Evolutionary conservation across 2,329 filamentous ascomycete species (phyloP).

Genomic region (Microsporum canis): DNA sequence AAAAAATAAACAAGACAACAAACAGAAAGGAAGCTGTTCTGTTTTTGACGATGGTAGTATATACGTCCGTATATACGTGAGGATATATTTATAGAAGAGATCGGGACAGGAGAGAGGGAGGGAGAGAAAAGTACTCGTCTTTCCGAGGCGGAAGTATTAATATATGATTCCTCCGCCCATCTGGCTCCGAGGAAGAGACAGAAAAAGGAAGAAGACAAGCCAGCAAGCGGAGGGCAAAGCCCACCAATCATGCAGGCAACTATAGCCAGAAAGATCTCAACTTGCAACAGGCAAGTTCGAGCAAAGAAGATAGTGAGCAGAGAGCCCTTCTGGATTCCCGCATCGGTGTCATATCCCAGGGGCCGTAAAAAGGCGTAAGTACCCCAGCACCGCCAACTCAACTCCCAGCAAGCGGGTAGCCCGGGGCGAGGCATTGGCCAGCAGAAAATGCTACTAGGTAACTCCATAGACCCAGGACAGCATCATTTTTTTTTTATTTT

Average conservation of each 20-base stretch:
- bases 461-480: background rate
- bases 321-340: background rate
- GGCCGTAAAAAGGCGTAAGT: background rate
- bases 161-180: background rate
- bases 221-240: background rate
- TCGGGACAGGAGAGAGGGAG: background rate
- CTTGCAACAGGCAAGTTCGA: background rate
- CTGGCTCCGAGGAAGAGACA: background rate
- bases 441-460: background rate
- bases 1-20: conserved; percentile 2
- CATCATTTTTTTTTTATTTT: background rate
- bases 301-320: background rate
- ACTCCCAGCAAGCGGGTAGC: too few species aligned
- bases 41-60: background rate
- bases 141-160: background rate
- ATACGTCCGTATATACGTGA: background rate
- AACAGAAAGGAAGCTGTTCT: background rate
- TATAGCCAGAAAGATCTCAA: background rate
- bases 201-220: background rate
- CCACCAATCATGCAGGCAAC: background rate
- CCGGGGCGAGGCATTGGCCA: too few species aligned
- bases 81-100: conserved; percentile 2
- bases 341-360: background rate
- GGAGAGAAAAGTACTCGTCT: conserved; percentile 2
- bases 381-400: background rate